Evolutionary conservation across 345 rosid species (phyloP).

Genomic region (Erodium maritimum): DNA sequence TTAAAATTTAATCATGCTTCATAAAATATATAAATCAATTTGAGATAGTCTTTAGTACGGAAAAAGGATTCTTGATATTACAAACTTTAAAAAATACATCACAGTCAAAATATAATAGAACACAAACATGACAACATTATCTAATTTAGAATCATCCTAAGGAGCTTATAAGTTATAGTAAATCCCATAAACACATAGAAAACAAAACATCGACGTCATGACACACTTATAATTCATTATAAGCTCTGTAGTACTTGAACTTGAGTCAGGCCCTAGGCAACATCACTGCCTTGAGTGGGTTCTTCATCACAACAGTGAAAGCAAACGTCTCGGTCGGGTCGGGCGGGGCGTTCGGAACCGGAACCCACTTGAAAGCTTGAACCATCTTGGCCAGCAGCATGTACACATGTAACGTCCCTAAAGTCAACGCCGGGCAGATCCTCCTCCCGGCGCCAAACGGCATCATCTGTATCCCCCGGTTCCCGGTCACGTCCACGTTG

Average conservation of each 20-base stretch:
- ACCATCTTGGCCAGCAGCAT: conserved; percentile 80
- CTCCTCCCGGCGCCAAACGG: conserved; percentile 92
- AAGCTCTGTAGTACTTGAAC: not conserved
- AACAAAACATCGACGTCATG: not conserved
- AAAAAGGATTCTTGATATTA: too few relatives aligned
- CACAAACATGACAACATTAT: too few relatives aligned
- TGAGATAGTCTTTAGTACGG: too few relatives aligned
- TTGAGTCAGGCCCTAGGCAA: conserved; percentile 25
- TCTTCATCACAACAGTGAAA: conserved; percentile 89
- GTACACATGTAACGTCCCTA: conserved; percentile 58
- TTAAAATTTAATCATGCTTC: too few relatives aligned
- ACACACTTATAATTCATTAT: not conserved
- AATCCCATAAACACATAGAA: too few relatives aligned
- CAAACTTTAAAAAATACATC: too few relatives aligned
- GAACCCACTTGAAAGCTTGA: conserved; percentile 67
- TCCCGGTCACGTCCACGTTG: conserved; percentile 70
- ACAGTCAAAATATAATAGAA: too few relatives aligned
- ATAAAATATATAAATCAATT: too few relatives aligned
- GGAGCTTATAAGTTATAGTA: too few relatives aligned
- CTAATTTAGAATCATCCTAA: too few relatives aligned
- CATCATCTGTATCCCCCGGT: conserved; percentile 62
- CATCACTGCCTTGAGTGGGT: conserved; percentile 59
- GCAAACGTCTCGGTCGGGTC: conserved; percentile 80
- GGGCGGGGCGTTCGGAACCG: conserved; percentile 48
- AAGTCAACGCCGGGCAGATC: conserved; percentile 83